Base-by-base conservation (phyloP, 176 grass and related monocot species). In the Bothriochloa decipiens region DNA sequence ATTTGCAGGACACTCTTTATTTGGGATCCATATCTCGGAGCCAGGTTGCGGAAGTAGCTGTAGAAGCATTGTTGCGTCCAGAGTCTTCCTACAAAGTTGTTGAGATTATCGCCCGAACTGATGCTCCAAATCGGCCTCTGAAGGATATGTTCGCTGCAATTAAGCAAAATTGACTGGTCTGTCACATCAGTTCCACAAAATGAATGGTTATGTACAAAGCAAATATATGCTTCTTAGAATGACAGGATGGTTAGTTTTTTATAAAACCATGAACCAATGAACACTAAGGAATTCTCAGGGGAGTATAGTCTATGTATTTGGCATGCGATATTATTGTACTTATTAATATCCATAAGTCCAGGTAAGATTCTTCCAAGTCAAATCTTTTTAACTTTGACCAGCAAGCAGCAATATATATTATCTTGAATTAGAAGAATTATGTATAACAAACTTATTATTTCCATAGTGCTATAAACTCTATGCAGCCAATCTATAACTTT, bases 11-110 rank as follows among this genome's bases (percentile, higher is more conserved):
- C 60, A 94, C 77, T 10, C 89, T 94, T 47, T 94, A 81, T 18
- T 84, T 88, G 6, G 92, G 92, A 72, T 94, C 92, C 35, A 94
- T 94, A 86, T 94, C 92, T 42, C 89, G 92, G 53, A 77, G 84
- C 15, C 89, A 91, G 64, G 92, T 94, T 11, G 92, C 92, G 8
- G 83, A 94, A 64, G 92, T 91, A 42, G 77, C 86, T 70, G 89
- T 87, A 16, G 92, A 87, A 84, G 86, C 92, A 27, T 64, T 94
- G 36, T 64, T 82, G 76, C 91, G 83, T 41, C 80, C 76, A 14
- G 89, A 94, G 27, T 80, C 89, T 49, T 91, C 85, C 58, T 94
- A 81, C 83, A 94, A 94, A 86, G 86, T 94, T 12, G 81, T 94
- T 35, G 92, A 94, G 86, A 89, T 94, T 68, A 77, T 91, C 25